These are phyloP conservation scores for Coccomyxa subellipsoidea DNA, from an alignment of 163 green algal genomes.

Conservation along the genomic window DNA sequence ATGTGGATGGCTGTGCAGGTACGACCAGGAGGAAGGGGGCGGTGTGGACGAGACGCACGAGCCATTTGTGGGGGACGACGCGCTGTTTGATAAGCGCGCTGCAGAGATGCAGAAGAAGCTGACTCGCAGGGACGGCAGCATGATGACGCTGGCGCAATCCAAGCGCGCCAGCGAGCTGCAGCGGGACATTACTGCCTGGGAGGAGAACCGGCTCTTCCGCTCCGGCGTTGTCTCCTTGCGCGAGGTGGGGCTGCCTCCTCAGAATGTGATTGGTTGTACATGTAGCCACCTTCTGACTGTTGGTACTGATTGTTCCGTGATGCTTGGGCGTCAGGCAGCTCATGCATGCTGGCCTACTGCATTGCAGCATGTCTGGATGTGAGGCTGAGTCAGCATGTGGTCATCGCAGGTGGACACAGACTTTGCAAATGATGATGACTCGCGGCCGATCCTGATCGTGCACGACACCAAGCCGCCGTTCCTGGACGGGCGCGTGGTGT, in stretches of 20 bases:
- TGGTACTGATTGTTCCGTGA: no score
- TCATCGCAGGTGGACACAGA: conserved; percentile 72
- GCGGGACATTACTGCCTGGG: conserved; percentile 88
- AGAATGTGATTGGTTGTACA: no score
- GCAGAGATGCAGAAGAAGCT: conserved; percentile 53
- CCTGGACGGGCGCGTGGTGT: conserved; percentile 82
- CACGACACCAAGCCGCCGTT: conserved; percentile 95
- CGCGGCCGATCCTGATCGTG: conserved; percentile 88
- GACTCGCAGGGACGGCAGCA: conserved; percentile 70
- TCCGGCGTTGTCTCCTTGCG: conserved; percentile 54
- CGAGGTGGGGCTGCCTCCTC: conserved; percentile 14
- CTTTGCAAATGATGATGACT: conserved; percentile 84
- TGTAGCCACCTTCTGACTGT: no score
- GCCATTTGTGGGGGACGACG: conserved; percentile 72
- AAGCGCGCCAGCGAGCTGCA: conserved; percentile 88
- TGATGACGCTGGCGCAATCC: conserved; percentile 85
- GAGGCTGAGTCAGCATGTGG: neutral
- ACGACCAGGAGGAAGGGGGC: conserved; percentile 79
- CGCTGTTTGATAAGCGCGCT: conserved; percentile 59
- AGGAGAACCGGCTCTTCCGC: conserved; percentile 93
- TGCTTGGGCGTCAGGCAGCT: neutral
- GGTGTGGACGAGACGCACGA: conserved; percentile 60
- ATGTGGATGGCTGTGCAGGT: conserved; percentile 36
- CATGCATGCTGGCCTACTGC: neutral
- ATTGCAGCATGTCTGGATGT: no score